Conservation (phyloP, 2,329 filamentous ascomycete genomes). For the Fusarium nurragi region DNA sequence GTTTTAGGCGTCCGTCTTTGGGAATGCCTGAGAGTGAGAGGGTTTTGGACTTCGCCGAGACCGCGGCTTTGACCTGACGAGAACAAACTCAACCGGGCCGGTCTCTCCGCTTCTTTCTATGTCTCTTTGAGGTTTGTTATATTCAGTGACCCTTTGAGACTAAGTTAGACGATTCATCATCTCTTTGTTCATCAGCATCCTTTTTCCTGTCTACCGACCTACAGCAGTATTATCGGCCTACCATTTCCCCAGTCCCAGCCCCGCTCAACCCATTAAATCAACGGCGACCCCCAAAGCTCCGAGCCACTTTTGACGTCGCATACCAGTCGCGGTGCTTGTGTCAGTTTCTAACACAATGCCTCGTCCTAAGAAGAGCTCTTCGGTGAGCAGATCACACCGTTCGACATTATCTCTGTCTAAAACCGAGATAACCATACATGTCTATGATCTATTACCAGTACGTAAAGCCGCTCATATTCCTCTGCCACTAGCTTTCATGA, state of each 20-base stretch:
- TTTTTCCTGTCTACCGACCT: slow-evolving; percentile 1
- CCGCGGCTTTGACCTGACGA: slow-evolving; percentile 16
- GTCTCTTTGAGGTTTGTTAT: slow-evolving; percentile 4
- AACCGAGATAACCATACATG: slow-evolving; percentile 78
- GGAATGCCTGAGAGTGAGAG: slow-evolving; percentile 19
- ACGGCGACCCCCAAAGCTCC: slow-evolving; percentile 21
- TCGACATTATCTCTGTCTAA: slow-evolving; percentile 75
- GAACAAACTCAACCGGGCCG: slow-evolving; percentile 17
- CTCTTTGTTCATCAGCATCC: slow-evolving; percentile 4
- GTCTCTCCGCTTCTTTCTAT: slow-evolving; percentile 22
- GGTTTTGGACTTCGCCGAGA: slow-evolving; percentile 26
- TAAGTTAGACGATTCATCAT: neutral
- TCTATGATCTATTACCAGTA: slow-evolving; percentile 81
- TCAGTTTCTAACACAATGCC: slow-evolving; percentile 39
- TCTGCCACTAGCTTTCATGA: slow-evolving; percentile 8
- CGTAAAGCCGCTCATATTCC: slow-evolving; percentile 33
- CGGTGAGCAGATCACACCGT: slow-evolving; percentile 59
- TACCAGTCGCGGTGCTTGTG: slow-evolving; percentile 14
- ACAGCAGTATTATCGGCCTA: slow-evolving; percentile 18
- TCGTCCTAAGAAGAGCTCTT: slow-evolving; percentile 42
- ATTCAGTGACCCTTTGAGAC: slow-evolving; percentile 8
- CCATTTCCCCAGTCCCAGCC: slow-evolving; percentile 21
- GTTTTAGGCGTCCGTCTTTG: slow-evolving; percentile 26
- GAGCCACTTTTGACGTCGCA: slow-evolving; percentile 41
- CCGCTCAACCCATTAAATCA: slow-evolving; percentile 30